These are phyloP conservation scores for Mycena galopus DNA, from an alignment of 768 basidiomycete genomes.

Conservation along the genomic window DNA sequence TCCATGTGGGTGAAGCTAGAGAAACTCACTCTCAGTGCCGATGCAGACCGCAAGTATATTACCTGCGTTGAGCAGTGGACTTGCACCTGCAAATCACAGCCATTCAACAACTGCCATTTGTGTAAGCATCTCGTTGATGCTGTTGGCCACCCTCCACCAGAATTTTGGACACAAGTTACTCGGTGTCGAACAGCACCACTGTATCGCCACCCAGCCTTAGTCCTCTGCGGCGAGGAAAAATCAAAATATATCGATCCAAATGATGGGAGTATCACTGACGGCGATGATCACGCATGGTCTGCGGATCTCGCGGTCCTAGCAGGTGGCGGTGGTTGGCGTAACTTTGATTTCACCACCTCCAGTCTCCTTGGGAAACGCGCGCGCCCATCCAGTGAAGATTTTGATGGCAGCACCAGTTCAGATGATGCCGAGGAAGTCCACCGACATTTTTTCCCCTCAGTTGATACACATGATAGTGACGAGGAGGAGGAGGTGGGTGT, in stretches of 20 bases:
- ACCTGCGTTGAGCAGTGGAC: slow-evolving; percentile 41
- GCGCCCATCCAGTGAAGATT: no score
- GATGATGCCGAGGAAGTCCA: no score
- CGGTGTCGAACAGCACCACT: slow-evolving; percentile 39
- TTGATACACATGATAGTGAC: no score
- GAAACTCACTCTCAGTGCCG: slow-evolving; percentile 16
- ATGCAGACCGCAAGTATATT: slow-evolving; percentile 30
- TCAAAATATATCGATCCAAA: neutral
- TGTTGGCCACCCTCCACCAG: slow-evolving; percentile 24
- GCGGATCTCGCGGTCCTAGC: slow-evolving; percentile 26
- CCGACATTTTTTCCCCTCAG: no score
- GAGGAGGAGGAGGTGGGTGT: no score
- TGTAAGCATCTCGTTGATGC: slow-evolving; percentile 52
- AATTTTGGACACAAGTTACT: slow-evolving; percentile 39
- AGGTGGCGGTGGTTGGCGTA: slow-evolving; percentile 10
- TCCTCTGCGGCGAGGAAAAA: neutral
- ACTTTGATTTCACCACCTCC: no score
- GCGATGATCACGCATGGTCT: slow-evolving; percentile 29
- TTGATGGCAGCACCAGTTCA: no score
- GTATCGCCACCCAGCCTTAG: slow-evolving; percentile 38
- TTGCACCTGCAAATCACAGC: slow-evolving; percentile 46
- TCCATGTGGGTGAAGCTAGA: slow-evolving; percentile 31
- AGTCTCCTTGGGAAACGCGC: no score
- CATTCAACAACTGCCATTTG: slow-evolving; percentile 42
- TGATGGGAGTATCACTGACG: slow-evolving; percentile 27